Base-by-base conservation (phyloP, 129 eudicot species). In the Tagetes erecta region DNA sequence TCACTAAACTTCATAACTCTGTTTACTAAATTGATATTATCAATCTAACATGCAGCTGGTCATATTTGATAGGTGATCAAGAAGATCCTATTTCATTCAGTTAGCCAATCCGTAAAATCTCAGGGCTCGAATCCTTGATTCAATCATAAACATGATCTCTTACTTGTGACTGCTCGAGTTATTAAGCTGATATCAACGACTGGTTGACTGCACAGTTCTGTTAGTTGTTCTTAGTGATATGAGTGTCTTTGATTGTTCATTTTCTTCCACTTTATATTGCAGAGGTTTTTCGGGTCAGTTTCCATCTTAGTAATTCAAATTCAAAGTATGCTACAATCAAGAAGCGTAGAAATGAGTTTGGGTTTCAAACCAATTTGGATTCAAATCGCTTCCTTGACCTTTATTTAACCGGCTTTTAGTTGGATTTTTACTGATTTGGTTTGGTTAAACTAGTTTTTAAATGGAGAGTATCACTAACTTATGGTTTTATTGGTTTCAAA, bases 81-180 rank as follows among this genome's bases (percentile, higher is more conserved):
- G 91, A 94, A 94, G 82, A 88, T 83, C 37, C 91, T 94, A 14
- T 94, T 94, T 81, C 91, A 94, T 68, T 86, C 97, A 0, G 96
- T 91, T 58, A 82, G 89, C 1, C 96, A 80, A 59, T 81, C 94
- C 41, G 79, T 74, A 83, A 80, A 52, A 76, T 83, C 84, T 9
- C 82, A 3, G 94, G 85, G 14, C 99, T 96, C 3, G 97, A 94
- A 78, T 97, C 99, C 36, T 91, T 94, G 99, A 87, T 94, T 75
- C 96, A 94, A 80, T 64, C 82, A 47, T 90, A 86, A 93, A 66
- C 75, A 67, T 79, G 59, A 44, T 35, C 14, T 35, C 31, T 11
- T 71, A 33, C 71, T 27, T 39, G 10, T 79, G 56, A 72, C 40
- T 63, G 72, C 71, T 79, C 53, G n/a, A 42, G 73, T 51, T 63